Evolutionary conservation across 306 rosid genomes (phyloP), one percentile per base, ranked within the genome.

Genomic region (Inga laurina): DNA sequence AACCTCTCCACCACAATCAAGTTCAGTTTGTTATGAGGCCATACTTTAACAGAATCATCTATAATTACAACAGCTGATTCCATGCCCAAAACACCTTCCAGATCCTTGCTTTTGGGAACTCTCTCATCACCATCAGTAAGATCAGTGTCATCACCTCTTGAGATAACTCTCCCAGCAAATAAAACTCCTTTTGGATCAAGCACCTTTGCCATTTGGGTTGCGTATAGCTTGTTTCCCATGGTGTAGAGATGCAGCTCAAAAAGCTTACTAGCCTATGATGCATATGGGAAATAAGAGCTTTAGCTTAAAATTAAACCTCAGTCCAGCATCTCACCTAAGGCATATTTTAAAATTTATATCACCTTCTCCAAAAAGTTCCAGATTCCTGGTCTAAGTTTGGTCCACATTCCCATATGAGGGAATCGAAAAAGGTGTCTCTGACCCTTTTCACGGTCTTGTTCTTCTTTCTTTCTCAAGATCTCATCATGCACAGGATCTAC

Each of bases 361-460:
- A 97, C 99, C 97, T 92, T 94, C 86, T 97, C 99, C 90, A 97
- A 86, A 88, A 97, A 97, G 67, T 90, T 94, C 99, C 99, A 97
- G 84, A 97, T 85, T 68, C 99, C 99, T 8, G 99, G 99, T 54
- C 99, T 91, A 80, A 97, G 88, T 91, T 97, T 97, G 79, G 99
- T 97, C 99, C 99, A 97, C 99, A 97, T 97, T 90, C 97, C 99
- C 99, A 97, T 88, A 87, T 94, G 99, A 76, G 96, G 89, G 81
- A 97, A 94, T 76, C 98, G 97, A 77, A 92, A 97, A 84, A 97
- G 97, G 80, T 94, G 97, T 81, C 98, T 90, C 4, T 86, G 90
- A n/a, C 89, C 74, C 82, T 88, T 90, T 84, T 92, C 96, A 74
- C 95, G 97, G 83, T 97, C 98, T 48, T 88, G 91, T 80, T 97